phyloP scores from a whole-genome alignment of 192 early-diverging fungal species.

The Rhizophagus prolifer region DNA sequence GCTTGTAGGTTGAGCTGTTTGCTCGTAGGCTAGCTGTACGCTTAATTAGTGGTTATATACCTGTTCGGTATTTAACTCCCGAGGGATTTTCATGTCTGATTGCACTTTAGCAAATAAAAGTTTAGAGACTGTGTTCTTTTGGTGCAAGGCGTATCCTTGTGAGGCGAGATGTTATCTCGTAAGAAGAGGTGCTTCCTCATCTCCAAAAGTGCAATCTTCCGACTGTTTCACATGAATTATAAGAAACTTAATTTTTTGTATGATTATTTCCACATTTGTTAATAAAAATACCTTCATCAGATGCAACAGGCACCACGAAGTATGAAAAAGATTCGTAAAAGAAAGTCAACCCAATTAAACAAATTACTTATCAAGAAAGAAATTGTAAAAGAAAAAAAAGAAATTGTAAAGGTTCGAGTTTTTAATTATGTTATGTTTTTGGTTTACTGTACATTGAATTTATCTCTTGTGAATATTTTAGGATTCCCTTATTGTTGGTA shows the following conservation, averaged over 20 bases:
- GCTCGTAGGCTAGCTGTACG: background rate
- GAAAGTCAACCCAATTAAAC: background rate
- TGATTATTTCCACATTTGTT: slow-evolving; percentile 8
- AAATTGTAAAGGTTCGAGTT: slow-evolving; percentile 11
- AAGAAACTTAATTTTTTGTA: background rate
- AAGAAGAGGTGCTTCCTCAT: too few species aligned
- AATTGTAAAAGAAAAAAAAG: background rate
- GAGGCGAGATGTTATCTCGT: background rate
- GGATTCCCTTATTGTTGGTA: background rate
- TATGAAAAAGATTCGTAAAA: background rate
- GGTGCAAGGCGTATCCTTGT: background rate
- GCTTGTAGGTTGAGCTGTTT: background rate
- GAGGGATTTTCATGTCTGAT: slow-evolving; percentile 3
- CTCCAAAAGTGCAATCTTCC: too few species aligned
- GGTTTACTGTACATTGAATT: background rate
- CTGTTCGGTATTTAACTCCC: background rate
- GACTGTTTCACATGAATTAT: background rate
- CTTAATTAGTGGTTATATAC: background rate
- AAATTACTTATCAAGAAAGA: slow-evolving; percentile 1
- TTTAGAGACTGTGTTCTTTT: background rate
- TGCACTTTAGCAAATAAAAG: slow-evolving; percentile 10
- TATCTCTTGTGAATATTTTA: slow-evolving; percentile 5
- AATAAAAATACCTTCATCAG: slow-evolving; percentile 7
- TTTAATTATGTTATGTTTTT: slow-evolving; percentile 5
- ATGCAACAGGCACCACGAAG: background rate